Evolutionary conservation across 2,329 filamentous ascomycete species (phyloP), one percentile per base, ranked within the genome.

Genomic region (Seiridium cupressi): DNA sequence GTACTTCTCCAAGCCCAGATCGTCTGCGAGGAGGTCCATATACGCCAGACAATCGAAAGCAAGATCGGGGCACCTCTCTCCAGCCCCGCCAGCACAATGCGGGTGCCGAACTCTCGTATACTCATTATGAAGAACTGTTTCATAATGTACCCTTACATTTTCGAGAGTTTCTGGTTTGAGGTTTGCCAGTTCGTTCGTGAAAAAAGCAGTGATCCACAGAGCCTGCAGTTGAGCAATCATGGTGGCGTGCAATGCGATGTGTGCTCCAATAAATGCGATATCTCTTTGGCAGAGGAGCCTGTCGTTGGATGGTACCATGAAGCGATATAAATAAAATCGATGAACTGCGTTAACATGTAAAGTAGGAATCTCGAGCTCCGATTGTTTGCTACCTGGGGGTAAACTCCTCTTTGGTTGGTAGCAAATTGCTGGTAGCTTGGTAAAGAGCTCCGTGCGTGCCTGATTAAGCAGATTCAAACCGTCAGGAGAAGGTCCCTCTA

Each of bases 11-110:
- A 88, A 66, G 0, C 80, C 83, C 61, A 88, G 62, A 70, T 89
- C 86, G n/a, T 72, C 71, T 59, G 87, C 63, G 67, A 89, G 70
- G 64, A 82, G 64, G 70, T 88, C 85, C 42, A 86, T 68, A 62
- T 87, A 89, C 8, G 84, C 84, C 51, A 89, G 63, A 1, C 78
- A 79, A 71, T 89, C 87, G 63, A 89, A 89, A 7, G 85, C 84
- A 48, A 88, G 80, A 68, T 89, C 86, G 0, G 81, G 81, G 61
- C 79, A 74, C 57, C 72, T 73, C 3, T 74, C 76, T 1, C 84
- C 84, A 61, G 81, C 82, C 0, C 85, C 84, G 38, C 71, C 60
- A 34, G 62, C 63, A 13, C 57, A 60, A 7, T 44, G 73, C 2
- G 81, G 79, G 63, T 83, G 84, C 31, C 85, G 76, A 73, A 82